phyloP scores from a whole-genome alignment of 371 early-diverging fungal genomes.

The Apophysomyces sp. region DNA sequence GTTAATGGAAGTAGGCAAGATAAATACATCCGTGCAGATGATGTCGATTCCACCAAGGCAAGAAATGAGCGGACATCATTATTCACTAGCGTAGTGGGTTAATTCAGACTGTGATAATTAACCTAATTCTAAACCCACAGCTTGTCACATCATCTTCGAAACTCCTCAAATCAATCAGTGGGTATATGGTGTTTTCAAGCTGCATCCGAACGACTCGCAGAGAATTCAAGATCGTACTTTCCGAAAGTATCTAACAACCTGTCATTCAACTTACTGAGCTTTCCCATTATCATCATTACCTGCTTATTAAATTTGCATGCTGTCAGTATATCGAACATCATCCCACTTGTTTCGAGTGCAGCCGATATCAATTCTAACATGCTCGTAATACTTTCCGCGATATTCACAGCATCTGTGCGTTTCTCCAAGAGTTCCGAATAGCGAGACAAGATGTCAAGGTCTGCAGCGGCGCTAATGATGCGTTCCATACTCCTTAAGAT shows the following conservation, averaged over 20 bases:
- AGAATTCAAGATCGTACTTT: conserved; percentile 26
- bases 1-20: conserved; percentile 23
- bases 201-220: conserved; percentile 29
- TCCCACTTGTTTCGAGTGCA: conserved; percentile 24
- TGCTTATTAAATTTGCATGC: conserved; percentile 30
- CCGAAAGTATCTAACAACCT: conserved; percentile 17
- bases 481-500: conserved; percentile 3
- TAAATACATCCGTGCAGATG: conserved; percentile 13
- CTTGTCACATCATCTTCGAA: conserved; percentile 21
- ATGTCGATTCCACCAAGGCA: conserved; percentile 9
- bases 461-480: neutral
- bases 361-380: conserved; percentile 7
- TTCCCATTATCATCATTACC: conserved; percentile 5
- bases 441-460: neutral
- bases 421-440: conserved; percentile 2
- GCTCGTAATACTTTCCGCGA: neutral
- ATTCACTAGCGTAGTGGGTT: conserved; percentile 14
- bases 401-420: neutral
- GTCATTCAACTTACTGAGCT: neutral
- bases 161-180: conserved; percentile 29
- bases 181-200: conserved; percentile 38
- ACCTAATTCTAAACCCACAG: conserved; percentile 14
- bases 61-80: conserved; percentile 17
- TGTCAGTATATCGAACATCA: conserved; percentile 27
- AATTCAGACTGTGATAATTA: neutral